phyloP scores from a whole-genome alignment of 371 early-diverging fungal species.

The Blakeslea trispora region DNA sequence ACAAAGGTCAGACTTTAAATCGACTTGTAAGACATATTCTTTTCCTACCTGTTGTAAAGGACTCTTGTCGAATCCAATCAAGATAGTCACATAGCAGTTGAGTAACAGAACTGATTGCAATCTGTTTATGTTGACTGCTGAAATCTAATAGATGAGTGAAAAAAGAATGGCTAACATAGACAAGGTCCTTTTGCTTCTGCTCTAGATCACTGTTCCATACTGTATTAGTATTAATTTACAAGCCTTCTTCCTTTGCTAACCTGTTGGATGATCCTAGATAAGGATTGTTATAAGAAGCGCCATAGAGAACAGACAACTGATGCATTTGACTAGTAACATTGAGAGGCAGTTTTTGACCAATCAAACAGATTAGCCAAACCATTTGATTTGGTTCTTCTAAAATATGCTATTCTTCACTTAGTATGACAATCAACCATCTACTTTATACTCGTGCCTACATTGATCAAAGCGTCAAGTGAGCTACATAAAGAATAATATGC shows the following conservation, averaged over 20 bases:
- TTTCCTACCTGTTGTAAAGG: slow-evolving; percentile 18
- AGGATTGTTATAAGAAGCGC: slow-evolving; percentile 31
- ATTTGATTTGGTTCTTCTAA: slow-evolving; percentile 16
- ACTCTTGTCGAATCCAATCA: slow-evolving; percentile 4
- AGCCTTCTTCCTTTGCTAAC: neutral
- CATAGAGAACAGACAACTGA: slow-evolving; percentile 24
- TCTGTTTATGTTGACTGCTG: slow-evolving; percentile 3
- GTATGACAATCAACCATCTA: neutral
- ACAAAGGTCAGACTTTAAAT: too few species aligned
- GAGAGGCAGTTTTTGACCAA: slow-evolving; percentile 32
- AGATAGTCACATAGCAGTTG: slow-evolving; percentile 23
- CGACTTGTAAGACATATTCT: too few species aligned
- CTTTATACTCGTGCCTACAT: too few species aligned
- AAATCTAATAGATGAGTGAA: slow-evolving; percentile 24
- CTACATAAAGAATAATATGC: too few species aligned
- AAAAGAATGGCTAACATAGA: slow-evolving; percentile 15
- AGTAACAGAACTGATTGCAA: slow-evolving; percentile 19
- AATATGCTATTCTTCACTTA: slow-evolving; percentile 11
- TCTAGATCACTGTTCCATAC: neutral
- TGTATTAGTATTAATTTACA: neutral
- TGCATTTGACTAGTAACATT: slow-evolving; percentile 29
- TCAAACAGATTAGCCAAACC: slow-evolving; percentile 31
- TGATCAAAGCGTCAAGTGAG: slow-evolving; percentile 18
- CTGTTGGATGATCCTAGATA: slow-evolving; percentile 10
- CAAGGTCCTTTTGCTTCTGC: slow-evolving; percentile 17